A percentile compares a stretch with the other conserved stretches of the same genome.
phyloP scores from a whole-genome alignment of 768 basidiomycete species.

The Rhodotorula paludigena region DNA sequence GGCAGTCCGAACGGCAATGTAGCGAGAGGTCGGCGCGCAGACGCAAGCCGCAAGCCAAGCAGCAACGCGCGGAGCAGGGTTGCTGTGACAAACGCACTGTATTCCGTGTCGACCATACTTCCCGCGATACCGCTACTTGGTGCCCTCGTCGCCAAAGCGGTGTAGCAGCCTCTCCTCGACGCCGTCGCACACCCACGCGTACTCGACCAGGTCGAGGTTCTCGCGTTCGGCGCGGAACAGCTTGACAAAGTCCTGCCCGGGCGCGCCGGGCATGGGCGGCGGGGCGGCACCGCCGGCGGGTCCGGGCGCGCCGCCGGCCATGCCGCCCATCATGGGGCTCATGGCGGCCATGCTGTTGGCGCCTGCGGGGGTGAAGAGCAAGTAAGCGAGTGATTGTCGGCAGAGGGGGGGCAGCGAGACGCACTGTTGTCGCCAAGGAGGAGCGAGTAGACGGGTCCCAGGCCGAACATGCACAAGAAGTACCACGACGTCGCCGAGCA shows the following conservation, averaged over 20 bases:
- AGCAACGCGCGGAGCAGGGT: no score
- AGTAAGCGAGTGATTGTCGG: neutral
- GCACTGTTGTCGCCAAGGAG: constrained; percentile 75
- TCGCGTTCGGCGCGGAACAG: constrained; percentile 86
- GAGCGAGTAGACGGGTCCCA: constrained; percentile 91
- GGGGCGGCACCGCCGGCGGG: neutral
- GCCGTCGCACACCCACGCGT: constrained; percentile 49
- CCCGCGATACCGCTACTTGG: no score
- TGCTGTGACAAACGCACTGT: no score
- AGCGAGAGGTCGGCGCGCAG: no score
- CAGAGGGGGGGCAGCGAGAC: neutral
- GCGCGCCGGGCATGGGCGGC: constrained; percentile 47
- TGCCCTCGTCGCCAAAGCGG: constrained; percentile 40
- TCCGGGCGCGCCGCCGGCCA: neutral
- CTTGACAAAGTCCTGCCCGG: constrained; percentile 79
- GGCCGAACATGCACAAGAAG: constrained; percentile 96
- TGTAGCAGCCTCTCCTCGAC: constrained; percentile 48
- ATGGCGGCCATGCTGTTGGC: constrained; percentile 64
- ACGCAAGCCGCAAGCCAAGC: no score
- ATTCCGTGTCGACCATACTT: no score
- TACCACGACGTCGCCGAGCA: constrained; percentile 99
- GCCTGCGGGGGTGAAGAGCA: constrained; percentile 50
- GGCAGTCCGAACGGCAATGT: no score
- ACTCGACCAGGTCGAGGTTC: constrained; percentile 71
- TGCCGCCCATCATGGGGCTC: constrained; percentile 22